Conservation (phyloP, 83 land plant genomes). For the Picea mariana region DNA sequence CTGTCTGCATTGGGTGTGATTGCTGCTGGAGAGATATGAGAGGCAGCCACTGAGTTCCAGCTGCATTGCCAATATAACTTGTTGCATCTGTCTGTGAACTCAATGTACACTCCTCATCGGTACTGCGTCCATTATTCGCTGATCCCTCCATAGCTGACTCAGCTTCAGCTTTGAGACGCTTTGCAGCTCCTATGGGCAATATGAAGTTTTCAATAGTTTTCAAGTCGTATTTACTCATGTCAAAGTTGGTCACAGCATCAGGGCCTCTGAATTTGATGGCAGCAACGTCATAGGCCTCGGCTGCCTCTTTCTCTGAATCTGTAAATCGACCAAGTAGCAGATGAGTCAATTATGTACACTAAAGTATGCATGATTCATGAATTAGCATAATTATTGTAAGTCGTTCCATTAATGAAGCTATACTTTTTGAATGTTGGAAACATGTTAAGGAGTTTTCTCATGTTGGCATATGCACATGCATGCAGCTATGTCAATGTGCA, state of each 20-base stretch:
- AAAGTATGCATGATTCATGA: no score
- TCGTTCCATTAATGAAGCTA: no score
- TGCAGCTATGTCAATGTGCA: no score
- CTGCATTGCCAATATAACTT: background rate
- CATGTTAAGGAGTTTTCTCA: no score
- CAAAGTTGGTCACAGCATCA: constrained; percentile 12
- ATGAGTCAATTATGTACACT: no score
- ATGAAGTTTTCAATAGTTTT: background rate
- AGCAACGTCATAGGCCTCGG: constrained; percentile 19
- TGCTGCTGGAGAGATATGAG: constrained; percentile 7
- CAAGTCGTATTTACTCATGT: background rate
- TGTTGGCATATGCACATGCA: no score
- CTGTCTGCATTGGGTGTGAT: background rate
- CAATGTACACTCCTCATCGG: background rate
- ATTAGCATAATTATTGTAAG: no score
- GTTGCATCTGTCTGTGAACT: constrained; percentile 8
- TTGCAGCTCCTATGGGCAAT: constrained; percentile 12
- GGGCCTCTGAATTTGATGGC: constrained; percentile 12
- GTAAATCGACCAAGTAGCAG: background rate
- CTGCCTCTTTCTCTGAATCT: constrained; percentile 15
- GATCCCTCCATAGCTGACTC: constrained; percentile 9
- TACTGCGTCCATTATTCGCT: background rate
- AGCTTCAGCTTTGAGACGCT: background rate
- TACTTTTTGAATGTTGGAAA: no score
- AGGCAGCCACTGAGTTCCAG: background rate